Evolutionary conservation across 495 filamentous ascomycete species (phyloP), one percentile per base, ranked within the genome.

Genomic region (Trichoderma reesei): DNA sequence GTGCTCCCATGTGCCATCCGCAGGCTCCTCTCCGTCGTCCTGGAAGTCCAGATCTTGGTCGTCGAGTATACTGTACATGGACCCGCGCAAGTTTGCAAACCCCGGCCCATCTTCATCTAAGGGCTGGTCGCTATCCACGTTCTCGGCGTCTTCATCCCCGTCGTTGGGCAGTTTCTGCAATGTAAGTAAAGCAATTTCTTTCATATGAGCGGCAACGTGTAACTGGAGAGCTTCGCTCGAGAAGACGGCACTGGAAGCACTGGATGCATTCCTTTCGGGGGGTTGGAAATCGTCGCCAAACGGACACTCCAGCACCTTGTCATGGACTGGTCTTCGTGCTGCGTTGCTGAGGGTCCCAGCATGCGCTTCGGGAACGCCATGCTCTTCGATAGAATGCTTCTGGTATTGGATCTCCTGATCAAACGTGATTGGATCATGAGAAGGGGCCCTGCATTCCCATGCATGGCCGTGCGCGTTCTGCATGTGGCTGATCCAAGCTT

Each of bases 31-130:
- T 65, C 41, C 69, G 44, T 69, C 69, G 46, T 74, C 66, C 37
- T 68, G 63, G 66, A 68, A 74, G 63, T 72, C 67, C 14, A 74
- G 69, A 60, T 34, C 54, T 37, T 72, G 69, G 42, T 71, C 71
- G 31, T 70, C 68, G 63, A 74, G 38, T 69, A 74, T 61, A 48
- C 72, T 74, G 69, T 72, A 70, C 71, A 74, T 74, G 60, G 72
- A 74, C 65, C 41, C 67, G 44, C 72, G 72, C 42, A 48, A 41
- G 41, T 54, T 64, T 44, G 36, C 64, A 68, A 63, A 48, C 16
- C 38, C 56, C 31, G 20, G 64, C 59, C 65, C 67, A 61, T 68
- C 71, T 65, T 72, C 65, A 64, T 71, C 68, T 66, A 70, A 71
- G 41, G 69, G 60, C 60, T 65, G 65, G 56, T 73, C 70, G 69